Evolutionary conservation across 805 yeast genomes (phyloP), one percentile per base, ranked within the genome.

Genomic region (Metschnikowia orientalis): DNA sequence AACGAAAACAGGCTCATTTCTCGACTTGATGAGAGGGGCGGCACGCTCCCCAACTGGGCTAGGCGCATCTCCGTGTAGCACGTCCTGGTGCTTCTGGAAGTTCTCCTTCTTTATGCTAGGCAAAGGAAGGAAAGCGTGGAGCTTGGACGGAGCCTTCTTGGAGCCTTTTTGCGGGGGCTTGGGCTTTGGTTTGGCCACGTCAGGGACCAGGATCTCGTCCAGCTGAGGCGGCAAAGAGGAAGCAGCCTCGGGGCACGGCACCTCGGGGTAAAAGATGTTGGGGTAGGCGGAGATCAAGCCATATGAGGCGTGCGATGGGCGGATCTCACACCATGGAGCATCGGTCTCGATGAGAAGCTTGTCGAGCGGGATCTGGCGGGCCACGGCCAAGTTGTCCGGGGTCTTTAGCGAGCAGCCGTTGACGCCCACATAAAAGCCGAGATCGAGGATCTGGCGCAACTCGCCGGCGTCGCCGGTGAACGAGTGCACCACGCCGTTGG

Each of bases 291-390:
- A 59, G 18, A 88, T 53, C 41, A 64, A 70, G 41, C 74, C 61
- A 57, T 74, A 77, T 10, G 92, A 73, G 2, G 87, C 86, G 54
- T 87, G 95, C 7, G 92, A 71, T 44, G 76, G 83, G 38, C 94
- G 69, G 28, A 92, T 76, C 52, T 89, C 97, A 63, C 99, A 92
- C 98, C 98, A 92, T 1, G 99, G 98, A 3, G 97, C 88, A 59
- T 92, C 98, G 0, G 97, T 90, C 54, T 92, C 99, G 7, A 92
- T 72, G 70, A 90, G 59, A 26, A 92, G 56, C 48, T 69, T 72
- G 4, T 78, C 75, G 6, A 77, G 49, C 0, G 97, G 97, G n/a
- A 92, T 73, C 15, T 54, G 48, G 25, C 63, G 59, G 0, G 80
- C 86, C 15, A 80, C 87, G 17, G 69, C 67, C 9, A 88, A 59